A percentile compares a stretch with the other conserved stretches of the same genome.
Conservation (phyloP, 2,329 filamentous ascomycete genomes). For the Botryosphaeria dothidea region DNA sequence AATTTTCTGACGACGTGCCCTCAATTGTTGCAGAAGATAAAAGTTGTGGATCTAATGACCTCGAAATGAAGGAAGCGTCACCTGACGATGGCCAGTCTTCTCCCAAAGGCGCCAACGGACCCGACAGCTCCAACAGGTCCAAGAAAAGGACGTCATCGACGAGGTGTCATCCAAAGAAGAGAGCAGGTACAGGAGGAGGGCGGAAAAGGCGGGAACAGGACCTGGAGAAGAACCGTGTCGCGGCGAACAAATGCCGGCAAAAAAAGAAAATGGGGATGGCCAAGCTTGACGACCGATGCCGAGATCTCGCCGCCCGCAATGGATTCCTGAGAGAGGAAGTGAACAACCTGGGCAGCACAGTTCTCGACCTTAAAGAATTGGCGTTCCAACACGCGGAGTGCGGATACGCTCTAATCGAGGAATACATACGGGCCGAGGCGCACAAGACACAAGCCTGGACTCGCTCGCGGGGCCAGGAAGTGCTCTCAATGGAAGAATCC, state of each 20-base stretch:
- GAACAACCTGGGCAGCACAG: background rate
- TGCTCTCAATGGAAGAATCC: background rate
- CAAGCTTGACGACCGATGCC: constrained; percentile 42
- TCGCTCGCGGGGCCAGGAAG: background rate
- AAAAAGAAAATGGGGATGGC: constrained; percentile 58
- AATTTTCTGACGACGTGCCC: too few relatives aligned
- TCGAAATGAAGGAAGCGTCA: too few relatives aligned
- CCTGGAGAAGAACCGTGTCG: constrained; percentile 65
- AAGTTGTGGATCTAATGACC: too few relatives aligned
- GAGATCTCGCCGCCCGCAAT: constrained; percentile 31
- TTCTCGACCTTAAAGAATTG: background rate
- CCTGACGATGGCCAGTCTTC: too few relatives aligned
- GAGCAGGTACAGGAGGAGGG: background rate
- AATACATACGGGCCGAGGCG: constrained; percentile 21
- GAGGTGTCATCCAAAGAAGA: background rate
- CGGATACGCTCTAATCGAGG: constrained; percentile 13
- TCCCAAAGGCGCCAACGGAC: background rate
- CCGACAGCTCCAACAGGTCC: background rate
- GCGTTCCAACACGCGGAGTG: constrained; percentile 30
- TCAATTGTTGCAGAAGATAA: too few relatives aligned
- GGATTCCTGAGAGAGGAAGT: constrained; percentile 25
- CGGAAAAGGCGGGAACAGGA: constrained; percentile 55
- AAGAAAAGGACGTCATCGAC: background rate
- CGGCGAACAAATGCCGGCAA: constrained; percentile 68
- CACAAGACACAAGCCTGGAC: background rate